Conservation (phyloP, 305 asterid genomes). For the Lippia alba region DNA sequence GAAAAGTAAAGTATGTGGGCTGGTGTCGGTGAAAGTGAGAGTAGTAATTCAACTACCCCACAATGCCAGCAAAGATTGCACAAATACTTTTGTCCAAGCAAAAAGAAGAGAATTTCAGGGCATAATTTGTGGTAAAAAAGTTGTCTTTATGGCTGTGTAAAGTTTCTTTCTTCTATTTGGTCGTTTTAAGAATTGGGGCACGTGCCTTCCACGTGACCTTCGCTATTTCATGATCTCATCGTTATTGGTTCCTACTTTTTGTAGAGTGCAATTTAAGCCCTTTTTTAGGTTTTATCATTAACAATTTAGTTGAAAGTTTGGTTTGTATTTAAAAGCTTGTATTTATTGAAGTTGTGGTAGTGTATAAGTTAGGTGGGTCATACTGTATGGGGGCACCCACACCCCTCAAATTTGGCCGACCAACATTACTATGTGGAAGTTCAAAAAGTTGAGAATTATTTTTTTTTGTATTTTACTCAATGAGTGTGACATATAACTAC, state of each 20-base stretch:
- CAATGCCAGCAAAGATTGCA: slow-evolving; percentile 21
- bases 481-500: too few relatives aligned
- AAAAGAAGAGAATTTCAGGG: slow-evolving; percentile 14
- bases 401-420: too few relatives aligned
- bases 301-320: too few relatives aligned
- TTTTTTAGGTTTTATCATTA: too few relatives aligned
- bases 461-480: too few relatives aligned
- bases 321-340: too few relatives aligned
- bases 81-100: slow-evolving; percentile 7
- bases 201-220: neutral
- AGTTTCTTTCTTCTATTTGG: neutral
- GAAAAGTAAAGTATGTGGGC: slow-evolving; percentile 30
- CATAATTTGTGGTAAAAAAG: slow-evolving; percentile 29
- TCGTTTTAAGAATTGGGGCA: slow-evolving; percentile 17
- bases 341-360: too few relatives aligned
- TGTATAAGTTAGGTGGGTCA: too few relatives aligned
- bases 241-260: neutral
- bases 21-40: slow-evolving; percentile 45
- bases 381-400: too few relatives aligned
- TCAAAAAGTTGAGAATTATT: too few relatives aligned
- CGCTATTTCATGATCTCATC: slow-evolving; percentile 4
- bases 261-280: too few relatives aligned
- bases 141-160: slow-evolving; percentile 32
- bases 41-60: slow-evolving; percentile 36
- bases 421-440: too few relatives aligned